phyloP scores from a whole-genome alignment of 345 rosid species.

The Melaleuca alternifolia region DNA sequence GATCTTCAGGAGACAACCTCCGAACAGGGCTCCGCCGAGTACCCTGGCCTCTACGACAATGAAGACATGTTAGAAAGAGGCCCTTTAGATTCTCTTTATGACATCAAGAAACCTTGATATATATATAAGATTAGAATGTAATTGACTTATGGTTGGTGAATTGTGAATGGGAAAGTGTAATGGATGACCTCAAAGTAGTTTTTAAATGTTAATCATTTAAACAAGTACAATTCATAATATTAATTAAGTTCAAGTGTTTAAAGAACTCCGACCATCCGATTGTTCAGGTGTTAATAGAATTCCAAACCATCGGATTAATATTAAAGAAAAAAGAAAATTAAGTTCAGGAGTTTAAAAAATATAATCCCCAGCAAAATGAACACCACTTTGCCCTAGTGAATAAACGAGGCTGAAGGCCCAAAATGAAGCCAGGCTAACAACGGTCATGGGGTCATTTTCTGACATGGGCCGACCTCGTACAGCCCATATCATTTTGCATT shows the following conservation, averaged over 20 bases:
- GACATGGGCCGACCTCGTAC: neutral
- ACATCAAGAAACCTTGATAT: too few relatives aligned
- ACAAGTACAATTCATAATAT: too few relatives aligned
- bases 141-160: neutral
- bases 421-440: neutral
- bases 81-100: too few relatives aligned
- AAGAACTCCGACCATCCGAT: neutral
- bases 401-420: neutral
- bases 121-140: neutral
- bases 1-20: too few relatives aligned
- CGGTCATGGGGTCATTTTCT: neutral
- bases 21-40: too few relatives aligned
- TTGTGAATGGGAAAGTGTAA: too few relatives aligned
- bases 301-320: too few relatives aligned
- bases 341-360: neutral
- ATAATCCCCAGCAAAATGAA: neutral
- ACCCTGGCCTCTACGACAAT: too few relatives aligned
- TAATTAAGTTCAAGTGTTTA: neutral
- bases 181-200: too few relatives aligned
- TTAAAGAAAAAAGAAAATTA: neutral
- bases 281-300: too few relatives aligned
- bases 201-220: too few relatives aligned
- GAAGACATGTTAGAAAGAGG: too few relatives aligned
- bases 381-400: neutral
- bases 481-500: neutral